Evolutionary conservation across 129 eudicot genomes (phyloP).

Genomic region (Centrapalus pauciflorus): DNA sequence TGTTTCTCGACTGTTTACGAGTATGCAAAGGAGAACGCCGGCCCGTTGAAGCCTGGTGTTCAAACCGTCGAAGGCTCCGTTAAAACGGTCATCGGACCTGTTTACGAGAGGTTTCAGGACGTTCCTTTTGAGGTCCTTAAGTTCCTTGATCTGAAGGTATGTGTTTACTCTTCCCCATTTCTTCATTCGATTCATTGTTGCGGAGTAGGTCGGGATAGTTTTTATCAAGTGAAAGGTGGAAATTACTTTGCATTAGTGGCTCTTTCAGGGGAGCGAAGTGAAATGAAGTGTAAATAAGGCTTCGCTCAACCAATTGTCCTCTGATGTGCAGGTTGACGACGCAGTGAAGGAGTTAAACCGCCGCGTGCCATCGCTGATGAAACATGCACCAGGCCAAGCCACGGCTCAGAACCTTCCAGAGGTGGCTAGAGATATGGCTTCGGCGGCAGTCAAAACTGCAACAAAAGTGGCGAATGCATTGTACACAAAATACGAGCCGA

Average conservation of each 20-base stretch:
- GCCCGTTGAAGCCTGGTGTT: constrained; percentile 59
- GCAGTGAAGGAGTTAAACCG: constrained; percentile 40
- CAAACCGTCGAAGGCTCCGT: constrained; percentile 71
- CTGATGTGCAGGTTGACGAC: constrained; percentile 59
- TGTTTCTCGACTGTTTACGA: constrained; percentile 48
- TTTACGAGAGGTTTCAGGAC: constrained; percentile 52
- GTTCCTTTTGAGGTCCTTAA: constrained; percentile 57
- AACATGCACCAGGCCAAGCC: constrained; percentile 41
- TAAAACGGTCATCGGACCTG: constrained; percentile 60
- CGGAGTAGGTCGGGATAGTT: neutral
- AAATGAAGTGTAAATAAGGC: neutral
- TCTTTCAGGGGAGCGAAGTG: neutral
- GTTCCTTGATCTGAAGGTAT: constrained; percentile 72
- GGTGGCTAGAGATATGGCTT: constrained; percentile 45
- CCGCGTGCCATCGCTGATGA: constrained; percentile 46
- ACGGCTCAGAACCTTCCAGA: constrained; percentile 49
- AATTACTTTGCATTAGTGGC: neutral
- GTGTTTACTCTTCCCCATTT: neutral
- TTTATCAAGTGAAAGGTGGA: neutral
- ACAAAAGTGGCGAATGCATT: constrained; percentile 27
- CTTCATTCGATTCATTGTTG: neutral
- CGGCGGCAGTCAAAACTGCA: constrained; percentile 39
- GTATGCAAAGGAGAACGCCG: constrained; percentile 59
- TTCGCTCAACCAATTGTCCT: neutral
- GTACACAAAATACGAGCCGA: constrained; percentile 55